Base-by-base conservation (phyloP, 2,329 filamentous ascomycete genomes). In the Aspergillus tubingensis region DNA sequence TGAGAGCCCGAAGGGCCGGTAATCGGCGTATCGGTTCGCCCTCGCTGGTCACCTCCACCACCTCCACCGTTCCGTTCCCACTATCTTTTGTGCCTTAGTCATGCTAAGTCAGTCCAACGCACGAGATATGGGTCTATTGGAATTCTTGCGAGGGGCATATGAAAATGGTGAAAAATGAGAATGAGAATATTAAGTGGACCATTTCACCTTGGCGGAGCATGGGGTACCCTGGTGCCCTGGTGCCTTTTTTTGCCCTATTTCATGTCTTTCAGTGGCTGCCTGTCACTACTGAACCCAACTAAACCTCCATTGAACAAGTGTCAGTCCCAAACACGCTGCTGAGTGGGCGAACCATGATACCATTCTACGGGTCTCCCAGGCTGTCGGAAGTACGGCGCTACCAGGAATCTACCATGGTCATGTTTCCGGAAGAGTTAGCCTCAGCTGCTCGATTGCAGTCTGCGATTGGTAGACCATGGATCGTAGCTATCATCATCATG, bases 41-140 rank as follows among this genome's bases (percentile, higher is more conserved):
- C 36, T 50, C 47, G 52, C 23, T 54, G 52, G 52, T 41, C 25
- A 27, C 27, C 25, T 55, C 41, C 39, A 55, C 53, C 39, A 8
- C 19, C 53, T 55, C 53, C 53, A 55, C 53, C 27, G 41, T 55
- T 55, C 53, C 53, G 53, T 47, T 47, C 39, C 47, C 47, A 50
- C 47, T 17, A 27, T n/a, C 21, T 17, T 50, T 50, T 19, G 6
- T 23, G 21, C 47, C 47, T 50, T 50, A 50, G 47, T 50, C 47
- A 50, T 50, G 47, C 17, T 30, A 8, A 15, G 15, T 17, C 15
- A 4, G 23, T 8, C 25, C 25, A 32, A 15, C 43, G n/a, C 15
- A 13, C 4, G 10, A 8, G 25, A 50, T 25, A 50, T 50, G 47
- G 47, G 47, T 8, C 47, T 32, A 50, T 19, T 30, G 15, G 25